Base-by-base conservation (phyloP, 495 filamentous ascomycete species). In the Penicillium fimorum region DNA sequence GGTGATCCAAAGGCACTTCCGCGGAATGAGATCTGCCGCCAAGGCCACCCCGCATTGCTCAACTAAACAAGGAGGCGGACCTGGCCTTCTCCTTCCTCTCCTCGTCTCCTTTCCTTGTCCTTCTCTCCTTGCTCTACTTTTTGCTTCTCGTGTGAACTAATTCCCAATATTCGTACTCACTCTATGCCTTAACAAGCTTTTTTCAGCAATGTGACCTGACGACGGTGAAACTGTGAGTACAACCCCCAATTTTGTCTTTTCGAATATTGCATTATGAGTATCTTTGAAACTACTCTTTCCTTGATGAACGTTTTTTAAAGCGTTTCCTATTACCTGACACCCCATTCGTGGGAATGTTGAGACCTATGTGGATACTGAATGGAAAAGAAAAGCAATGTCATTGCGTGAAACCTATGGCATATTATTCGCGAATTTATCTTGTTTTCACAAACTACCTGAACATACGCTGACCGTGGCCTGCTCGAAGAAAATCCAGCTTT, bases 251-350 rank as follows among this genome's bases (percentile, higher is more conserved):
- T 47, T 20, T 47, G 15, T 38, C 9, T 5, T 20, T 30, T 37
- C 22, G 15, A n/a, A 18, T 15, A 18, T 27, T 6, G 6, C n/a
- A 1, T 42, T 22, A 37, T n/a, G 25, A 41, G 29, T n/a, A 35
- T n/a, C 3, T 20, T 50, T n/a, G 10, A 12, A 42, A 1, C 5
- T 22, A 32, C 30, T 1, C 8, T 35, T 54, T 54, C 42, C 32
- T 27, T 54, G 51, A 54, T 54, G 51, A 44, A 35, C 42, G 41
- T 54, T 20, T 45, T 53, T 53, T 41, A 17, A 46, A 54, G 42
- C 51, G 51, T 46, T 54, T 54, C 51, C 51, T 54, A 54, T 46
- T 54, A 54, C 35, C 51, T 53, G 51, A 53, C 51, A 53, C 30
- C 42, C 51, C 51, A 38, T 27, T 22, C 20, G 5, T 53, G 51